Evolutionary conservation across 2,329 filamentous ascomycete species (phyloP), one percentile per base, ranked within the genome.

Genomic region (Pestalotiopsis sp.): DNA sequence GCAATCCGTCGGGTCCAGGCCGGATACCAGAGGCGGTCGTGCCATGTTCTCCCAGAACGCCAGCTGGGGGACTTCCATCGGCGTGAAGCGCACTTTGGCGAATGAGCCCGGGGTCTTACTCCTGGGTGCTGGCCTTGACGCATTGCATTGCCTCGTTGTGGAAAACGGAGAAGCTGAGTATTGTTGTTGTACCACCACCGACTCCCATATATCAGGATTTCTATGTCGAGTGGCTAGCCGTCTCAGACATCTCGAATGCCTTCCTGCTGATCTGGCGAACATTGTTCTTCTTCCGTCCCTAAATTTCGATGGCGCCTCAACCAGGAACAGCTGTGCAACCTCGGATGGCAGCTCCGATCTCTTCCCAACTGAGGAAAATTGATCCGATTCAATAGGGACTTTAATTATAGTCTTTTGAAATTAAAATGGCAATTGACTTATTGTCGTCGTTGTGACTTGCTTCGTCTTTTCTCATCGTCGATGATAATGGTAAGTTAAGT

Each of bases 41-140:
- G 56, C 64, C 36, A 31, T 49, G 13, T 57, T 31, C n/a, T 66
- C 14, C 77, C 77, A 81, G 68, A 77, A 76, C 17, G 70, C 60
- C 1, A 73, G 67, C 0, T 70, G 69, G 1, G 79, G 79, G 4
- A 79, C 68, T n/a, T 80, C 76, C 49, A 61, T 64, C 11, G 60
- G 20, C 0, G 72, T 70, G 72, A 81, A 79, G 27, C 67, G 70
- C n/a, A 63, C 62, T 13, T 71, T 45, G 56, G 64, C 60, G 64
- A 73, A 66, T 1, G 56, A 59, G 13, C 17, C 20, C 13, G 31
- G 14, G 17, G 14, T 20, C n/a, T 60, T 66, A 41, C 13, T 12
- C 5, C n/a, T 36, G 4, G 59, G 59, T 23, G 31, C 7, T 36
- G 31, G 31, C 31, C 13, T 31, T 4, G 20, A 13, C 20, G 62